Evolutionary conservation across 257 asterid genomes (phyloP).

Genomic region (Dorcoceras hygrometricum): DNA sequence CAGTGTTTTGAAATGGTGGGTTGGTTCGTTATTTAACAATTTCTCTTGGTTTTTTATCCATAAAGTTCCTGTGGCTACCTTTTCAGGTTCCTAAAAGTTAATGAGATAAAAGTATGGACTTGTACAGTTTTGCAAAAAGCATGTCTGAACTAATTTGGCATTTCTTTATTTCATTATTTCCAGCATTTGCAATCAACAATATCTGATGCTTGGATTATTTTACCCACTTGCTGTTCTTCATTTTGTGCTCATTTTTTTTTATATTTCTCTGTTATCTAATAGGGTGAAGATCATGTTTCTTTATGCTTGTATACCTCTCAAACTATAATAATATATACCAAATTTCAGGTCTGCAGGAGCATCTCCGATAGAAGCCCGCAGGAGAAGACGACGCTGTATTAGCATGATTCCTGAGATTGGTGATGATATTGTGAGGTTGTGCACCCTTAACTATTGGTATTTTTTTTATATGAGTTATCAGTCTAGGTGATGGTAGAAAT

Average conservation of each 20-base stretch:
- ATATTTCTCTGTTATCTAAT: background rate
- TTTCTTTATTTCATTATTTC: background rate
- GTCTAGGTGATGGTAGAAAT: background rate
- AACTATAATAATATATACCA: slow-evolving; percentile 17
- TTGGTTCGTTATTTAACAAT: slow-evolving; percentile 1
- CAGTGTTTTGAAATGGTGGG: background rate
- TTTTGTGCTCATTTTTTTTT: background rate
- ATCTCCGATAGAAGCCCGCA: slow-evolving; percentile 73
- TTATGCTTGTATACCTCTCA: slow-evolving; percentile 5
- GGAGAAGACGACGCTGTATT: slow-evolving; percentile 72
- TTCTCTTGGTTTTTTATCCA: background rate
- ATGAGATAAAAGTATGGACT: background rate
- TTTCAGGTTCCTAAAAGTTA: background rate
- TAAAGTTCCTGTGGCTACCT: background rate
- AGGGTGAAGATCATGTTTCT: slow-evolving; percentile 6
- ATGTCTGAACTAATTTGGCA: background rate
- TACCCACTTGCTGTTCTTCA: slow-evolving; percentile 13
- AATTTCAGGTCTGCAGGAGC: slow-evolving; percentile 85
- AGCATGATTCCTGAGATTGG: slow-evolving; percentile 95
- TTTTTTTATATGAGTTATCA: background rate
- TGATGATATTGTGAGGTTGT: slow-evolving; percentile 89
- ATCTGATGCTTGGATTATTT: slow-evolving; percentile 14
- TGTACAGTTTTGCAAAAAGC: background rate
- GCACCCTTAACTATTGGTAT: slow-evolving; percentile 18
- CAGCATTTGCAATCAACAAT: background rate